phyloP scores from a whole-genome alignment of 805 yeast genomes.

The Isabelozyma gotoi region DNA sequence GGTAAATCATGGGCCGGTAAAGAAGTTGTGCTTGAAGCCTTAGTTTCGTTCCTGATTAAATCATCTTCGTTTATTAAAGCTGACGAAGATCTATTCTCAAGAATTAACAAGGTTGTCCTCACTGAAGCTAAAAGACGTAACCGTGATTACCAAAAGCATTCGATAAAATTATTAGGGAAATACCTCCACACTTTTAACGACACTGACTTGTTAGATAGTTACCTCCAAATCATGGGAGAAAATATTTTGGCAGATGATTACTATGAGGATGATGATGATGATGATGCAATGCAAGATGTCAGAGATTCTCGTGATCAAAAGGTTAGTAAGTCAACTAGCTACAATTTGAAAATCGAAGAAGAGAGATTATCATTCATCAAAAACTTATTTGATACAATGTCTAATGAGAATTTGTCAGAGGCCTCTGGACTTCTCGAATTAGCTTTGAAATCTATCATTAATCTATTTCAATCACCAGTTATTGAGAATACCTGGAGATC shows the following conservation, averaged over 20 bases:
- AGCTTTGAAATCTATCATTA: constrained; percentile 7
- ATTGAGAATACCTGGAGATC: constrained; percentile 61
- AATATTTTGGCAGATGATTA: constrained; percentile 37
- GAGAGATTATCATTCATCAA: constrained; percentile 36
- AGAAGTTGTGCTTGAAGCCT: constrained; percentile 68
- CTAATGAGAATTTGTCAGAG: neutral
- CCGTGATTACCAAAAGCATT: constrained; percentile 57
- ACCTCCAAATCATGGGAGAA: constrained; percentile 30
- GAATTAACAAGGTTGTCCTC: constrained; percentile 44
- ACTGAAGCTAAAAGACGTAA: constrained; percentile 70
- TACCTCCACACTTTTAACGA: constrained; percentile 42
- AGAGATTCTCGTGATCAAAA: constrained; percentile 14
- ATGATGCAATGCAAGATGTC: constrained; percentile 24
- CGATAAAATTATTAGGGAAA: constrained; percentile 52
- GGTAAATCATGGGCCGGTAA: constrained; percentile 92
- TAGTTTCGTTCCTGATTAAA: constrained; percentile 56
- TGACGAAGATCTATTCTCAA: constrained; percentile 25
- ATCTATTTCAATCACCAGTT: constrained; percentile 21
- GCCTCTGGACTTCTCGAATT: neutral
- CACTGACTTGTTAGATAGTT: constrained; percentile 35
- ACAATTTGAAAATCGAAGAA: constrained; percentile 49
- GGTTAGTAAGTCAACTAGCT: constrained; percentile 30
- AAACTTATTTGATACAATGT: constrained; percentile 34
- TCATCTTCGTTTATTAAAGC: constrained; percentile 33
- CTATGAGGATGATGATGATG: constrained; percentile 30